Conservation (phyloP, 2,329 filamentous ascomycete genomes). For the Xylariomycetidae sp. region DNA sequence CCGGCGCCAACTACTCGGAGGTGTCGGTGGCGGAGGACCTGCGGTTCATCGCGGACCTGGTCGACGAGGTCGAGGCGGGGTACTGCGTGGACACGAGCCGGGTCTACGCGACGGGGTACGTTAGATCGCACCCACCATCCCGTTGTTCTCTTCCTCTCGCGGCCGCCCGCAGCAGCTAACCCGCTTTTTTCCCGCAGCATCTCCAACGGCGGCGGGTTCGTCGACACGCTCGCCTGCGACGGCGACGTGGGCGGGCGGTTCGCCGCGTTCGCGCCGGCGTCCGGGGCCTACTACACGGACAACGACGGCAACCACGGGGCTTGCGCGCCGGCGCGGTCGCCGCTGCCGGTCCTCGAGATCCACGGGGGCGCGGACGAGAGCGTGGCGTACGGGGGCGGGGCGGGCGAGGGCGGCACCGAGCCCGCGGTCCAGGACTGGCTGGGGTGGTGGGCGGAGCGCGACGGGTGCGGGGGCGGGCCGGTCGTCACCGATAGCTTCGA, state of each 20-base stretch:
- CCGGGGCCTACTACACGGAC: slow-evolving; percentile 40
- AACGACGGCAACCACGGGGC: slow-evolving; percentile 24
- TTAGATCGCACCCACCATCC: not conserved
- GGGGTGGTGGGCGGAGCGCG: slow-evolving; percentile 34
- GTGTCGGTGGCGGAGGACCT: slow-evolving; percentile 36
- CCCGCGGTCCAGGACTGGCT: slow-evolving; percentile 37
- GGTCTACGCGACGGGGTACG: slow-evolving; percentile 38
- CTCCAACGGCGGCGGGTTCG: slow-evolving; percentile 43
- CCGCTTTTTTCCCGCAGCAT: too few species aligned
- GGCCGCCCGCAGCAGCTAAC: too few species aligned
- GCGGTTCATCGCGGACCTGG: slow-evolving; percentile 37
- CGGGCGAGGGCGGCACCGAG: slow-evolving; percentile 34
- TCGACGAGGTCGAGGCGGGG: slow-evolving; percentile 30
- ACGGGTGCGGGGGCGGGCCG: slow-evolving; percentile 29
- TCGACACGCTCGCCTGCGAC: slow-evolving; percentile 40
- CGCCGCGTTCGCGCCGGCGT: slow-evolving; percentile 38
- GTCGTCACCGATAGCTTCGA: slow-evolving; percentile 27
- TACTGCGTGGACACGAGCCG: slow-evolving; percentile 38
- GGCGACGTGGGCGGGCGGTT: slow-evolving; percentile 33
- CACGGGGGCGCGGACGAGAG: slow-evolving; percentile 38
- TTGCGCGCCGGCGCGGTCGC: slow-evolving; percentile 32
- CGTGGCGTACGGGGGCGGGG: slow-evolving; percentile 36
- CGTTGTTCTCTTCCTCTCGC: not conserved
- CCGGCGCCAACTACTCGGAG: slow-evolving; percentile 38
- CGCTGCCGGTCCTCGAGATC: slow-evolving; percentile 37